Conservation (phyloP, 164 flowering plant species). For the Vitis amurensis region DNA sequence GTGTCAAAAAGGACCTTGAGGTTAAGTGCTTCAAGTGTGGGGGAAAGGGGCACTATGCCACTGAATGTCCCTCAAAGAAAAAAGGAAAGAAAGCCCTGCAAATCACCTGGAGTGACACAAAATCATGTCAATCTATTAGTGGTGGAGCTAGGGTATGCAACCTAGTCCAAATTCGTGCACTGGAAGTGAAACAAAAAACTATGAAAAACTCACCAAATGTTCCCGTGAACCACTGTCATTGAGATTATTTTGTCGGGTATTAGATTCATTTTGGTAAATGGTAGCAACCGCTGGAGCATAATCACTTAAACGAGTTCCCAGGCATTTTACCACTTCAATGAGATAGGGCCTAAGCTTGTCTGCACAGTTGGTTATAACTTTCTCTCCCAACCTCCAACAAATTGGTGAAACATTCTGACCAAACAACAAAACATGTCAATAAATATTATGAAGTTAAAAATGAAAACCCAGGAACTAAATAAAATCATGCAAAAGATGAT, state of each 20-base stretch:
- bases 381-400: conserved; percentile 36
- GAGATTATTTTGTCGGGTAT: background rate
- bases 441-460: background rate
- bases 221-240: conserved; percentile 2
- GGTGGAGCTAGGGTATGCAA: too few species aligned
- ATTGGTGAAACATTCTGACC: conserved; percentile 28
- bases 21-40: too few species aligned
- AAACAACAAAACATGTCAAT: background rate
- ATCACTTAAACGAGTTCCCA: conserved; percentile 17
- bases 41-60: too few species aligned
- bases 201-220: conserved; percentile 17
- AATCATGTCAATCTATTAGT: too few species aligned
- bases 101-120: too few species aligned
- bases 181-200: background rate
- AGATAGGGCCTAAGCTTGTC: conserved; percentile 25
- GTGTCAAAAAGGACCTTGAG: too few species aligned
- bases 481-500: background rate
- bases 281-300: conserved; percentile 25
- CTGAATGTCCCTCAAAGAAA: too few species aligned
- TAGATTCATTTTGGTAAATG: conserved; percentile 16
- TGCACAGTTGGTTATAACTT: conserved; percentile 35
- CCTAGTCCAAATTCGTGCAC: too few species aligned
- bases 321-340: conserved; percentile 20
- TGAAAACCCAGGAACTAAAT: background rate
- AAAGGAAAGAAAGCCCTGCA: too few species aligned